These are phyloP conservation scores for Beauveria sp. DNA, from an alignment of 2,329 filamentous ascomycete genomes.

Conservation along the genomic window DNA sequence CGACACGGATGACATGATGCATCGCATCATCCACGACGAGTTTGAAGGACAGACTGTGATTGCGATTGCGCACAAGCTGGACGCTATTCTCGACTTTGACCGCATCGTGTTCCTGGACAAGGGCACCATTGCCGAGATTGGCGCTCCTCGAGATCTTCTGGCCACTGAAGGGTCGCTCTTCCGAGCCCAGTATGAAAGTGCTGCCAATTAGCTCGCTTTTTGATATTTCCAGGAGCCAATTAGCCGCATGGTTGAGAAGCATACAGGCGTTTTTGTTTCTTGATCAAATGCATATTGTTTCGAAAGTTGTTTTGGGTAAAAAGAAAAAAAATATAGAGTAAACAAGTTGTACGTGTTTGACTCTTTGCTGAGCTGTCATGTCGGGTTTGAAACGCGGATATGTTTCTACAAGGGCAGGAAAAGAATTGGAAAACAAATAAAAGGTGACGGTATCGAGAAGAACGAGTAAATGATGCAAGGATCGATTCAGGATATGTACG, in stretches of 20 bases:
- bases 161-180: background rate
- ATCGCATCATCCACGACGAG: constrained; percentile 24
- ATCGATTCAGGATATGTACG: too few species aligned
- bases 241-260: background rate
- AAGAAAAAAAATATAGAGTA: background rate
- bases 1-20: constrained; percentile 26
- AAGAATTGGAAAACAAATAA: too few species aligned
- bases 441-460: too few species aligned
- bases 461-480: too few species aligned
- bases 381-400: too few species aligned
- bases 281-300: background rate
- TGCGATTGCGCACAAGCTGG: constrained; percentile 33
- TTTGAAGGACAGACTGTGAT: constrained; percentile 43
- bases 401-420: too few species aligned
- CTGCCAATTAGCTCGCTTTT: background rate
- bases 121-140: constrained; percentile 4
- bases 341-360: background rate
- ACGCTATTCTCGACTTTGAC: constrained; percentile 44
- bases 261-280: background rate
- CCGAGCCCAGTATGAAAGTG: constrained; percentile 2
- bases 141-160: constrained; percentile 2
- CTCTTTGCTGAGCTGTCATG: background rate
- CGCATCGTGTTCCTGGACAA: constrained; percentile 57
- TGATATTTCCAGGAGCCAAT: background rate
- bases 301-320: background rate